These are phyloP conservation scores for Penicillium silybi DNA, from an alignment of 495 filamentous ascomycete species.

Conservation along the genomic window DNA sequence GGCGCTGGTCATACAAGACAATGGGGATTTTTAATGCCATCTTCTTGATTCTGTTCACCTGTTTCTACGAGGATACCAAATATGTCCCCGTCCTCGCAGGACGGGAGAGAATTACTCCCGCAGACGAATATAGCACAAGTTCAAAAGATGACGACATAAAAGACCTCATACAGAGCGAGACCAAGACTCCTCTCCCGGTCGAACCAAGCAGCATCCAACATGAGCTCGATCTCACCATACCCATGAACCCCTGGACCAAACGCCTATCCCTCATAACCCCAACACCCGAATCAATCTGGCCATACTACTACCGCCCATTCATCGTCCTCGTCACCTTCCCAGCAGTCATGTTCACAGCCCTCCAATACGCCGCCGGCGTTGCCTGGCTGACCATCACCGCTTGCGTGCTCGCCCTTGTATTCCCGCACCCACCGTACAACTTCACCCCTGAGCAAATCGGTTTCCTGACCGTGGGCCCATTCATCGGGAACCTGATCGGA, in stretches of 20 bases:
- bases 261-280: slow-evolving; percentile 23
- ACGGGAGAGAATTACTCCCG: neutral
- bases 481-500: slow-evolving; percentile 40
- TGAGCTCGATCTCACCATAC: slow-evolving; percentile 25
- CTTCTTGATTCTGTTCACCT: slow-evolving; percentile 24
- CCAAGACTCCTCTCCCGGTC: slow-evolving; percentile 1
- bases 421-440: slow-evolving; percentile 38
- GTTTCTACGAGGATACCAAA: slow-evolving; percentile 37
- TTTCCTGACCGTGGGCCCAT: slow-evolving; percentile 34
- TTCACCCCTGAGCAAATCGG: slow-evolving; percentile 41
- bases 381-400: slow-evolving; percentile 34
- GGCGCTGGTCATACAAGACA: slow-evolving; percentile 30
- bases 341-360: slow-evolving; percentile 35
- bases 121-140: neutral
- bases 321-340: slow-evolving; percentile 30
- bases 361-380: slow-evolving; percentile 38
- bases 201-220: slow-evolving; percentile 14
- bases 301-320: slow-evolving; percentile 33
- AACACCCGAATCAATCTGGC: slow-evolving; percentile 31
- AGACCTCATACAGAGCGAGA: neutral
- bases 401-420: slow-evolving; percentile 27
- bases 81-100: slow-evolving; percentile 23
- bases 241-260: slow-evolving; percentile 21
- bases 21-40: slow-evolving; percentile 27
- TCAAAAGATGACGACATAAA: neutral